Evolutionary conservation across 2,329 filamentous ascomycete genomes (phyloP).

Genomic region (Stagonosporopsis vannaccii): DNA sequence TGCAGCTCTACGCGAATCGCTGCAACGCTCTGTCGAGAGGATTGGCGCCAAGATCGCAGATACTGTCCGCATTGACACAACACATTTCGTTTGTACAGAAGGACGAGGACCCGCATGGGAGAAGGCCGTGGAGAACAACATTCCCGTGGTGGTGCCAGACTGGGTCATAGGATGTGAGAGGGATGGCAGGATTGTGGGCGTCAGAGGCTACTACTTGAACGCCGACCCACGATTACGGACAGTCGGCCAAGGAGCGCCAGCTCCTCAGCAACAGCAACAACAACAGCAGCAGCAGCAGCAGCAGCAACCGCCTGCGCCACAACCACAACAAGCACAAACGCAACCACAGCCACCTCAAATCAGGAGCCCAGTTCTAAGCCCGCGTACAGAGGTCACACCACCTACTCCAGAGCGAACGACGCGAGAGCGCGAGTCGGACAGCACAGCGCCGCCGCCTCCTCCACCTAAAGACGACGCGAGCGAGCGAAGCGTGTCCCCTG

Average conservation of each 20-base stretch:
- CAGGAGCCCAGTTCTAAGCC: slow-evolving; percentile 49
- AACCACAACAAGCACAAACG: slow-evolving; percentile 27
- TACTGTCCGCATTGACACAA: slow-evolving; percentile 92
- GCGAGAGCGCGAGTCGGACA: slow-evolving; percentile 31
- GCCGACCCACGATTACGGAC: slow-evolving; percentile 73
- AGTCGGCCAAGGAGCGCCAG: slow-evolving; percentile 51
- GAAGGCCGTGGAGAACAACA: slow-evolving; percentile 96
- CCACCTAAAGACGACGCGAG: slow-evolving; percentile 43
- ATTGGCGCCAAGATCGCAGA: slow-evolving; percentile 94
- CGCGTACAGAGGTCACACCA: slow-evolving; percentile 59
- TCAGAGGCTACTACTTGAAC: slow-evolving; percentile 95
- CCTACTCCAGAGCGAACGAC: slow-evolving; percentile 56
- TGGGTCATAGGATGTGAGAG: slow-evolving; percentile 98
- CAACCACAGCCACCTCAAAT: slow-evolving; percentile 30
- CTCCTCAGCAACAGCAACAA: slow-evolving; percentile 31
- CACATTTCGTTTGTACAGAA: slow-evolving; percentile 97
- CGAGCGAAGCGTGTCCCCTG: slow-evolving; percentile 29
- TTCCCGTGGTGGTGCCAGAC: slow-evolving; percentile 93
- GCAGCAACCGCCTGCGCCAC: slow-evolving; percentile 23
- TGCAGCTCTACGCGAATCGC: slow-evolving; percentile 71
- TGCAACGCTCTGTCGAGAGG: slow-evolving; percentile 78
- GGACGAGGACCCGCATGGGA: slow-evolving; percentile 91
- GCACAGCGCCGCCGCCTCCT: slow-evolving; percentile 43
- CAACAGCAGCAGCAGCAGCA: slow-evolving; percentile 25
- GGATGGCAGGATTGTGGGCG: slow-evolving; percentile 89